Percentiles rank a stretch among this genome's conserved stretches.
Evolutionary conservation across 1,139 yeast species (phyloP).

Genomic region (Lodderomyces beijingensis): DNA sequence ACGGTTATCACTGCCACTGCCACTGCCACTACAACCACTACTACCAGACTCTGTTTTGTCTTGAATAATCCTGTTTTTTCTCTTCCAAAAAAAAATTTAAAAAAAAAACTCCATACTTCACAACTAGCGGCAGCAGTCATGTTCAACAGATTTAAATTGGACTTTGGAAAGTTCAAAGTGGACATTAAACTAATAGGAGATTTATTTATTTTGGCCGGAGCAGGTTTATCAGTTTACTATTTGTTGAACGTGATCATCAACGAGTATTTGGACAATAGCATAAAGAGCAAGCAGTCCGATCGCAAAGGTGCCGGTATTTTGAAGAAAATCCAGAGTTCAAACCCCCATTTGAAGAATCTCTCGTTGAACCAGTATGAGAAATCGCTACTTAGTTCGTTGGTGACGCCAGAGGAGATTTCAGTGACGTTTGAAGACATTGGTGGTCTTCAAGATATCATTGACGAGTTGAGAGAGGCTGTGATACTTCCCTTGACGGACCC

Average conservation of each 20-base stretch:
- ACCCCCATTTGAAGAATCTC: conserved; percentile 55
- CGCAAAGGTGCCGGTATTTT: conserved; percentile 64
- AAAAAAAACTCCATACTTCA: neutral
- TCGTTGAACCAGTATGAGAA: conserved; percentile 75
- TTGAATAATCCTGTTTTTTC: no score
- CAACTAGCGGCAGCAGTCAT: conserved; percentile 2
- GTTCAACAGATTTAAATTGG: conserved; percentile 35
- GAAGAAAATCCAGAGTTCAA: conserved; percentile 50
- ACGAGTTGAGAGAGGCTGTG: conserved; percentile 82
- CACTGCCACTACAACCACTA: no score
- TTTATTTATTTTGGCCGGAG: conserved; percentile 70
- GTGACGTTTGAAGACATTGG: conserved; percentile 80
- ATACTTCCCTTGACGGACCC: conserved; percentile 82
- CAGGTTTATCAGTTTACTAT: conserved; percentile 78
- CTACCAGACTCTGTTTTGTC: no score
- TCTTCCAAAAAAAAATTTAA: no score
- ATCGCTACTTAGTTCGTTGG: conserved; percentile 68
- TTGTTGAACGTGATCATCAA: conserved; percentile 55
- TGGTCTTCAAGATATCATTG: conserved; percentile 77
- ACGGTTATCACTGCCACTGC: no score
- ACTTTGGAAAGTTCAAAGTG: conserved; percentile 40
- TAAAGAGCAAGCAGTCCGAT: conserved; percentile 58
- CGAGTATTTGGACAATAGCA: conserved; percentile 48
- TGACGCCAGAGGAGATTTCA: conserved; percentile 77
- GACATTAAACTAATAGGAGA: conserved; percentile 60